Evolutionary conservation across 2,329 filamentous ascomycete species (phyloP).

Genomic region (Beauveria bassiana): DNA sequence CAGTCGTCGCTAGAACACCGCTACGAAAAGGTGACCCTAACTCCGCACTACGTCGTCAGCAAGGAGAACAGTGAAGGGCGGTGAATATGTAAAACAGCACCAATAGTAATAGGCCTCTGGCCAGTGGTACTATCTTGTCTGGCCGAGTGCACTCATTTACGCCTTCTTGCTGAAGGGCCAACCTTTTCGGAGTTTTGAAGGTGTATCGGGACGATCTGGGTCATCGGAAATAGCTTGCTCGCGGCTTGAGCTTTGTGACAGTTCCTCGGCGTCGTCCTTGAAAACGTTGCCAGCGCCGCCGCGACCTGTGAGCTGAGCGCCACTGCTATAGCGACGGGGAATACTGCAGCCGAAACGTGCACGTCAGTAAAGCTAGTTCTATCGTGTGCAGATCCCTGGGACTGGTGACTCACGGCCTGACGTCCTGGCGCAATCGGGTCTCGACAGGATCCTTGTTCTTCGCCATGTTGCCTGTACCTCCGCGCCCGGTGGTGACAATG

Average conservation of each 20-base stretch:
- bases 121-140: not conserved
- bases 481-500: constrained; percentile 84
- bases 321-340: constrained; percentile 48
- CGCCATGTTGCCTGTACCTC: constrained; percentile 84
- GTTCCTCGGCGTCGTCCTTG: constrained; percentile 30
- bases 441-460: constrained; percentile 61
- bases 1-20: not conserved
- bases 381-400: constrained; percentile 10
- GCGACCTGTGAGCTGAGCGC: constrained; percentile 59
- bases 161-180: constrained; percentile 44
- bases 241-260: constrained; percentile 23
- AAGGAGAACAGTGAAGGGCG: not conserved
- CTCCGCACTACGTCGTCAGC: not conserved
- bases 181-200: constrained; percentile 26
- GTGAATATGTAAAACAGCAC: not conserved
- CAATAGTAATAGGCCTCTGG: not conserved
- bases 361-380: constrained; percentile 12
- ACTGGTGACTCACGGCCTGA: constrained; percentile 53
- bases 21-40: not conserved
- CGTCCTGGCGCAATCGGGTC: constrained; percentile 76
- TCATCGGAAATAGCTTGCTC: constrained; percentile 26
- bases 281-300: constrained; percentile 69
- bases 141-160: not conserved
- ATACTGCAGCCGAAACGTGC: constrained; percentile 29
- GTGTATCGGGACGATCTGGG: constrained; percentile 15